Base-by-base conservation (phyloP, 805 yeast genomes). In the Pichia occidentalis region DNA sequence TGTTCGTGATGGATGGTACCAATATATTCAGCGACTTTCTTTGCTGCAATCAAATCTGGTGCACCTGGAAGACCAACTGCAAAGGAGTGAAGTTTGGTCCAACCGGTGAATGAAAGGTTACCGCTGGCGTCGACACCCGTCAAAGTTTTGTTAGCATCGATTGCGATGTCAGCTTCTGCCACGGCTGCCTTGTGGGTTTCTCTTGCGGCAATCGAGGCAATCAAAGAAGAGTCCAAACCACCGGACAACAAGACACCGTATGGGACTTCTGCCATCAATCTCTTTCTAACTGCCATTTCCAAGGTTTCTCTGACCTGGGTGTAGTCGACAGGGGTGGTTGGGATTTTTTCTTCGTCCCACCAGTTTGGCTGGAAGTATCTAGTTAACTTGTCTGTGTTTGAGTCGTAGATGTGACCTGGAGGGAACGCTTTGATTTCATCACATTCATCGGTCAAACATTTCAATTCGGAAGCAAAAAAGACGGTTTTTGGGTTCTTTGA, bases 201-300 rank as follows among this genome's bases (percentile, higher is more conserved):
- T 61, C 97, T 76, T 23, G 97, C 92, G 37, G 97, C 98, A 57
- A 92, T 92, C 31, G 98, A 64, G 14, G 98, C 98, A 61, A 92
- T 92, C 64, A 92, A 72, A 17, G 96, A 86, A 32, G 97, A 87
- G 63, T 92, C 99, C 57, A 92, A 75, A 50, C 99, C 99, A 60
- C 99, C 99, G 17, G 96, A 86, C 51, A 92, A 71, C 52, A 92
- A 70, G 32, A 92, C 99, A 69, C 99, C 99, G 64, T 85, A 92
- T 40, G 99, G 97, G 45, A 92, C 99, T 71, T 92, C 99, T 40
- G 97, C 92, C 99, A 92, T 92, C 56, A 92, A 75, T 74, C 98
- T 83, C 84, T 92, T 92, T 73, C 98, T 83, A 39, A 92, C 99
- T 34, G 98, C 87, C 67, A 82, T 68, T 65, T 92, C 98, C 60